Base-by-base conservation (phyloP, 2,329 filamentous ascomycete species). In the Beauveria brongniartii region DNA sequence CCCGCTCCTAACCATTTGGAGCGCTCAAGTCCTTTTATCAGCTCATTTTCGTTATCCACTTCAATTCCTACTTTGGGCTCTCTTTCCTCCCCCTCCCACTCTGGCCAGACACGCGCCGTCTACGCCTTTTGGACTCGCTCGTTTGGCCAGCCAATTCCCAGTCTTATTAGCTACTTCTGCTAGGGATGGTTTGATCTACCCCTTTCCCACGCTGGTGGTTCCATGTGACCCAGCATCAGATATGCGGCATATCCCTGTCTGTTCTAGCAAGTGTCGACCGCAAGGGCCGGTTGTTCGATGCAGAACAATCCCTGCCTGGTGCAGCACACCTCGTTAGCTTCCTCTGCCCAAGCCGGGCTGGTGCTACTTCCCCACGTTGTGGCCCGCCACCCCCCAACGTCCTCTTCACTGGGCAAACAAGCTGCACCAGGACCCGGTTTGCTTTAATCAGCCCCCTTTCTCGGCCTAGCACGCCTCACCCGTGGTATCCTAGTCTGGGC, bases 381-480 rank as follows among this genome's bases (percentile, higher is more conserved):
- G 41, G 55, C 51, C 61, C 51, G 44, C 61, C 54, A 54, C 55
- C 61, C 58, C 56, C 63, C 55, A 55, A 58, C 63, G 52, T 43
- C 50, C 30, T 58, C 46, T 52, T 62, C 51, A 62, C 59, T 64
- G 55, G 61, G 58, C 55, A 64, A 59, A 53, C 59, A 65, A 55
- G 46, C 57, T 62, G 62, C 62, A 48, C 41, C 43, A 55, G n/a
- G 59, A 43, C 61, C 61, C 61, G 12, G 61, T 59, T 70, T 73
- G 70, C 69, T 71, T 71, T 71, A 71, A 71, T 71, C 72, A 70
- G 65, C 71, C 70, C 67, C 71, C 68, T 62, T 71, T 75, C 75
- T 74, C 70, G 77, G 73, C 71, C 73, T 78, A 75, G 74, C 73
- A 74, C 74, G 74, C 77, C 75, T 78, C 77, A 75, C 72, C 76